These are phyloP conservation scores for Suillus cothurnatus DNA, from an alignment of 768 basidiomycete genomes.

Conservation along the genomic window DNA sequence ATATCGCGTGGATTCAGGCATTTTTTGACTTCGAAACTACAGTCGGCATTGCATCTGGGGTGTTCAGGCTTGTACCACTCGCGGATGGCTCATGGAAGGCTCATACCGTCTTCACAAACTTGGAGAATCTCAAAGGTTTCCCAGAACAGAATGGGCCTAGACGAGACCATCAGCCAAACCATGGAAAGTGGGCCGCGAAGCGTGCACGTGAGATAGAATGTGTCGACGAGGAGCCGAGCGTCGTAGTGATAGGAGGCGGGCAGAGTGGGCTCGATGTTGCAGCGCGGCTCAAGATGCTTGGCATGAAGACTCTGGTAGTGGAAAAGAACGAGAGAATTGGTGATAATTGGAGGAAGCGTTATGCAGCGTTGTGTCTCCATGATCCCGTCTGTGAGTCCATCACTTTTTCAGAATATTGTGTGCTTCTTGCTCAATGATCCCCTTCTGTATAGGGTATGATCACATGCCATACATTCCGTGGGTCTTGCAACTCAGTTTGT, in stretches of 20 bases:
- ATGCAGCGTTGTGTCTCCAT: conserved; percentile 39
- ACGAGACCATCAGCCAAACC: conserved; percentile 42
- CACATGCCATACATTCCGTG: too few species aligned
- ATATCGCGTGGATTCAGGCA: conserved; percentile 45
- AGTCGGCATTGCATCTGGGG: conserved; percentile 40
- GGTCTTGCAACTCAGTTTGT: too few species aligned
- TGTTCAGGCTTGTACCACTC: conserved; percentile 50
- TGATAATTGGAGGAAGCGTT: conserved; percentile 43
- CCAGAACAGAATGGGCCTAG: conserved; percentile 46
- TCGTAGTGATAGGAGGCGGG: conserved; percentile 53
- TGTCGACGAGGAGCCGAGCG: conserved; percentile 47
- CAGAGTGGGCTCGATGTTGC: conserved; percentile 59
- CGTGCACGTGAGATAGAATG: conserved; percentile 31
- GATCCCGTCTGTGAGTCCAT: too few species aligned
- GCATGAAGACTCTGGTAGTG: conserved; percentile 22
- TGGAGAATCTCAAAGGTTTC: conserved; percentile 51
- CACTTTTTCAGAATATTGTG: too few species aligned
- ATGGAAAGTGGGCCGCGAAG: conserved; percentile 32
- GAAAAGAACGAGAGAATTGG: conserved; percentile 30
- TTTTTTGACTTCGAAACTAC: conserved; percentile 47
- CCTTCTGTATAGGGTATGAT: too few species aligned
- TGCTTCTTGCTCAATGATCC: too few species aligned
- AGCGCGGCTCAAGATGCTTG: conserved; percentile 48
- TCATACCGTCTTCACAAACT: conserved; percentile 48
- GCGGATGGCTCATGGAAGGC: conserved; percentile 48